Base-by-base conservation (phyloP, 2,329 filamentous ascomycete genomes). In the Purpureocillium takamizusanense region DNA sequence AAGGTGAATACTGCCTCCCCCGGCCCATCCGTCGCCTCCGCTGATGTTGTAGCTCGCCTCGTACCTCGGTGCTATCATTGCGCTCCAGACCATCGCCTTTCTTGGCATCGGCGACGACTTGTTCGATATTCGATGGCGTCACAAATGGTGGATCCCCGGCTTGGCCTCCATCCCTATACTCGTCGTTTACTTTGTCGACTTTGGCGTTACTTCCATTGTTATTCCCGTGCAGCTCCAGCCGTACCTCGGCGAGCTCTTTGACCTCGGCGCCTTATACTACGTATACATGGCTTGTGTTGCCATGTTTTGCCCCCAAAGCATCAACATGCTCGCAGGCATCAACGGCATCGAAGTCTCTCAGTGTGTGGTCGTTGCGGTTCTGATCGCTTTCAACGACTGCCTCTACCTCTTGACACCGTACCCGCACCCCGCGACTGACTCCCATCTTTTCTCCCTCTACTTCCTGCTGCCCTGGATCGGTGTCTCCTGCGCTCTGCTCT, bases 321-420 rank as follows among this genome's bases (percentile, higher is more conserved):
- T 98, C 75, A 98, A 98, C 69, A 98, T 98, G 65, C 71, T 98
- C n/a, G 92, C 92, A 0, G 92, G 92, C n/a, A 86, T 98, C 62
- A 98, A 98, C 61, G 92, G 92, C 39, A 92, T 98, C 58, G 92
- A 98, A 61, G 92, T 97, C 39, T 80, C 84, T 10, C 92, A 98
- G 65, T 95, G 88, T 42, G 70, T 98, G 45, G 85, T 95, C 46
- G 86, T 98, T 56, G 90, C 89, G 18, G 61, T 80, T 38, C 74
- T 97, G 36, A 77, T 98, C 48, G 76, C 83, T 42, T 66, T 87
- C 57, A 98, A 98, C 66, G 92, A 97, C 60, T 69, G 75, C 37
- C 73, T 97, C 46, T 98, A 97, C 63, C 77, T 97, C 36, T 71
- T 86, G 43, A 83, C 82, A 1, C 79, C 81, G 0, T 88, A 89